Base-by-base conservation (phyloP, 2,329 filamentous ascomycete species). In the Stachybotrys echinatus region DNA sequence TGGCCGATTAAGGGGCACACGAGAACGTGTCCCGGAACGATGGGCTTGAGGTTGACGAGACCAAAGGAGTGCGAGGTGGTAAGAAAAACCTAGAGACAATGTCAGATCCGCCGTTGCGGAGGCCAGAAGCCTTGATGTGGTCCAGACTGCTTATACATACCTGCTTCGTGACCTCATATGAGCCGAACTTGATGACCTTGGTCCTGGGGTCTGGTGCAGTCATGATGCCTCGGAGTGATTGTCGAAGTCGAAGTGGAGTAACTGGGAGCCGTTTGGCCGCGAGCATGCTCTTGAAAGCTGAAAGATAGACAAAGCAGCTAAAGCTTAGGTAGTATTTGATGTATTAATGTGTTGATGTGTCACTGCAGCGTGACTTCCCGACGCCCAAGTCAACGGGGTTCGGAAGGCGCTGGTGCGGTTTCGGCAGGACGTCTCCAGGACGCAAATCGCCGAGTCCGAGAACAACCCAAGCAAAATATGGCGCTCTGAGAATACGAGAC, bases 31-130 rank as follows among this genome's bases (percentile, higher is more conserved):
- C 94, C 94, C 0, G 92, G 91, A 2, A 96, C 80, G 37, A 99
- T 81, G 21, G 94, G 94, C 71, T 96, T 96, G 65, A 97, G 83
- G 72, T 99, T 99, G 51, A 97, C 92, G 54, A 97, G 78, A 48
- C 89, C 91, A 73, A 91, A 96, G 58, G 86, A 89, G 61, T 87
- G 78, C 1, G 81, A 77, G 2, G 92, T 95, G 56, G 77, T 76
- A 69, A 95, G 82, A 74, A 97, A 97, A 73, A 96, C 89, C 88
- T 96, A 58, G 27, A 34, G 27, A 3, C 27, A 5, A 34, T 34
- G 5, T 34, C 27, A 34, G 27, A n/a, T n/a, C n/a, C n/a, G n/a
- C n/a, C n/a, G n/a, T n/a, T n/a, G n/a, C n/a, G n/a, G n/a, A n/a
- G n/a, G n/a, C n/a, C n/a, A n/a, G n/a, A n/a, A n/a, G n/a, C n/a